Percentiles rank a stretch among this genome's conserved stretches.
phyloP scores from a whole-genome alignment of 345 rosid species.

The Carallia brachiata region DNA sequence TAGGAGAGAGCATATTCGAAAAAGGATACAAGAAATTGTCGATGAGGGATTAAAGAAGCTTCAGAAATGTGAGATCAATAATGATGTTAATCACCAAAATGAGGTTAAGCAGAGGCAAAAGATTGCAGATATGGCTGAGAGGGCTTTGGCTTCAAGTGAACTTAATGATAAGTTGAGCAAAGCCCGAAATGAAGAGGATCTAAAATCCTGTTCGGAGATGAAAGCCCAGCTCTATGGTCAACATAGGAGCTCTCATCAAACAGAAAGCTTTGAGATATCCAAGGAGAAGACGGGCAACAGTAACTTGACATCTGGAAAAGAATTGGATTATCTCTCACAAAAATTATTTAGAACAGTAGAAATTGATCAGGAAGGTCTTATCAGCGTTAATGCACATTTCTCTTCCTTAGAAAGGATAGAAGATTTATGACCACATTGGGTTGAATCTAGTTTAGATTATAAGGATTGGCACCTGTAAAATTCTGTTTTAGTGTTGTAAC shows the following conservation, averaged over 20 bases:
- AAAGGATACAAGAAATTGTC: conserved; percentile 49
- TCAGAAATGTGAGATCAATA: conserved; percentile 29
- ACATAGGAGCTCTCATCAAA: conserved; percentile 9
- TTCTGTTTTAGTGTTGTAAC: neutral
- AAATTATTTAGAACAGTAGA: conserved; percentile 42
- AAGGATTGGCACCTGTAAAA: neutral
- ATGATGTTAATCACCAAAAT: conserved; percentile 16
- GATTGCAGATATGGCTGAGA: conserved; percentile 44
- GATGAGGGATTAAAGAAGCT: conserved; percentile 65
- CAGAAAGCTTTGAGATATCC: conserved; percentile 20
- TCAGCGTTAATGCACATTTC: conserved; percentile 43
- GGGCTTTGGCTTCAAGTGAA: conserved; percentile 49
- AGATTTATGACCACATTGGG: conserved; percentile 28
- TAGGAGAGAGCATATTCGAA: conserved; percentile 53
- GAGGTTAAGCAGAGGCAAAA: conserved; percentile 34
- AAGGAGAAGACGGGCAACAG: conserved; percentile 24
- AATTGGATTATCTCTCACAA: conserved; percentile 24
- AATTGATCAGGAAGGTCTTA: conserved; percentile 57
- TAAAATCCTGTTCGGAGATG: conserved; percentile 64
- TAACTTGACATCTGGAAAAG: conserved; percentile 22
- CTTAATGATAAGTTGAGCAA: conserved; percentile 69
- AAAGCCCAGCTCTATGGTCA: conserved; percentile 44
- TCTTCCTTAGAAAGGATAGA: conserved; percentile 51
- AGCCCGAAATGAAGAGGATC: conserved; percentile 77
- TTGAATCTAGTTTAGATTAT: neutral